These are phyloP conservation scores for Lepiota brunneoincarnata DNA, from an alignment of 768 basidiomycete species.

Conservation along the genomic window DNA sequence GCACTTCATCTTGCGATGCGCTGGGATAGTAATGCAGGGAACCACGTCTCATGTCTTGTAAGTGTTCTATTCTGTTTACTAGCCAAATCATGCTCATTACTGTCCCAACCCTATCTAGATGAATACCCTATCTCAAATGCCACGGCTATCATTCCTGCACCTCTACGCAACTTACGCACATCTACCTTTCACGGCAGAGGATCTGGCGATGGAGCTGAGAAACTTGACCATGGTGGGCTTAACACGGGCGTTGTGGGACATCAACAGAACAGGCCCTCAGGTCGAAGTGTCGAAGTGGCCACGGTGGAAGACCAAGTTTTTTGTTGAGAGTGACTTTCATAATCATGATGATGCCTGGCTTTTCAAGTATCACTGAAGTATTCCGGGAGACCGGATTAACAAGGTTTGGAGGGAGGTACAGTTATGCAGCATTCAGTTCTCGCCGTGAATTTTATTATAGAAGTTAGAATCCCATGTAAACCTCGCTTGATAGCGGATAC, in stretches of 20 bases:
- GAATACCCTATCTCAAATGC: conserved; percentile 24
- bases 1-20: conserved; percentile 35
- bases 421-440: no score
- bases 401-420: no score
- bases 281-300: conserved; percentile 31
- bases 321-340: conserved; percentile 34
- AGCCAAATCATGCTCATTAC: background rate
- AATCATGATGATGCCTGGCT: conserved; percentile 37
- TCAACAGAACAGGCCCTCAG: conserved; percentile 28
- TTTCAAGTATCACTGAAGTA: conserved; percentile 32
- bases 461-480: no score
- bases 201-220: conserved; percentile 31
- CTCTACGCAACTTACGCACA: conserved; percentile 29
- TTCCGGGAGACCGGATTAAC: background rate
- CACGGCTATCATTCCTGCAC: conserved; percentile 33
- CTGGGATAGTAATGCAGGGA: conserved; percentile 23
- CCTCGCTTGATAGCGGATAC: no score
- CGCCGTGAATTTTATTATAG: no score
- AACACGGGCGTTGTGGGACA: conserved; percentile 35
- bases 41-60: conserved; percentile 26
- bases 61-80: conserved; percentile 6
- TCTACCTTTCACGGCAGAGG: conserved; percentile 30
- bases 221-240: conserved; percentile 33
- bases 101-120: conserved; percentile 19
- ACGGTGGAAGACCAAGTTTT: conserved; percentile 38